Evolutionary conservation across 257 asterid species (phyloP), one percentile per base, ranked within the genome.

Genomic region (Petunia secreta): DNA sequence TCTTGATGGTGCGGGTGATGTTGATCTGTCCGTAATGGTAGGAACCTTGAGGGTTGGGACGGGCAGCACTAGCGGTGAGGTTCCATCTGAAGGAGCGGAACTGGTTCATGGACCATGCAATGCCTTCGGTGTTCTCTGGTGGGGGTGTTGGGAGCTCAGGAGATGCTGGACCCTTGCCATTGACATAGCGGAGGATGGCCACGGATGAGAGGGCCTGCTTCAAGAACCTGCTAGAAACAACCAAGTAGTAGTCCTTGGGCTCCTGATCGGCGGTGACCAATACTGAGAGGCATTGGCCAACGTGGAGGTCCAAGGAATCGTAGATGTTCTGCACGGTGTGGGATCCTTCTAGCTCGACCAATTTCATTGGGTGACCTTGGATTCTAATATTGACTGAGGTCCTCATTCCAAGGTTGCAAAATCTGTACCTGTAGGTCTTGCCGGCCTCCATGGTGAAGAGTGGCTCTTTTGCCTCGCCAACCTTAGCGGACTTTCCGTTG

Each of bases 1-100:
- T 54, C 88, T 82, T 89, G 87, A 89, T 84, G 71, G 93, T 89
- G 80, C 88, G 90, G 78, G 91, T 89, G 86, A 89, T 86, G 79
- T 90, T 88, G 87, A 90, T 90, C 77, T 88, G 52, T 4, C 91
- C 93, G 1, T 88, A 88, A 82, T 88, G 89, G 85, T 88, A 90
- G 0, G 91, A 88, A 9, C 93, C 93, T 46, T 89, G 91, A 8
- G 90, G 93, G 86, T 88, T 89, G 55, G 91, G 93, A 2, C 91
- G 89, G 71, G 93, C 91, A 2, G 91, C 93, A 11, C 87, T 90
- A 11, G 91, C 89, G 0, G 89, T 88, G 59, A 90, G 83, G 82
- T 90, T 88, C 93, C 90, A 90, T 84, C 90, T 82, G 88, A 88
- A 88, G 37, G 91, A 88, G 44, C 91, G 87, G 85, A 89, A 89